Evolutionary conservation across 2,329 filamentous ascomycete species (phyloP).

Genomic region (Dissoconium aciculare): DNA sequence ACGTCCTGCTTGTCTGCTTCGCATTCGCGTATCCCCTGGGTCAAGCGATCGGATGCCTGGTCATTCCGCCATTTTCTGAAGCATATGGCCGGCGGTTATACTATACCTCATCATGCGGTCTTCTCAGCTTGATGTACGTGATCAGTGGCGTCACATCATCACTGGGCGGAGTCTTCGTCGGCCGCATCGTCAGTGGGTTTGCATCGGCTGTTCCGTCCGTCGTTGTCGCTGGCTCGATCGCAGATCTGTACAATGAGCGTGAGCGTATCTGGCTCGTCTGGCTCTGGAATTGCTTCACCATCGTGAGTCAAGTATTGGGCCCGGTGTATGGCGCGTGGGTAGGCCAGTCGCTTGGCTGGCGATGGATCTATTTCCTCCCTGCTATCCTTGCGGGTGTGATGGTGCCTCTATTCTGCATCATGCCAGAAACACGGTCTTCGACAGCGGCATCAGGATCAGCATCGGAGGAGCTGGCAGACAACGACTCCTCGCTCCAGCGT

Average conservation of each 20-base stretch:
- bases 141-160: slow-evolving; percentile 25
- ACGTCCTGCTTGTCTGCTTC: slow-evolving; percentile 11
- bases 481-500: no score
- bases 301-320: slow-evolving; percentile 29
- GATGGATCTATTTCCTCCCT: slow-evolving; percentile 34
- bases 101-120: slow-evolving; percentile 20
- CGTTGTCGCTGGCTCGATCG: slow-evolving; percentile 34
- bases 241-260: slow-evolving; percentile 34
- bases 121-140: slow-evolving; percentile 25
- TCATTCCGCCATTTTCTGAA: slow-evolving; percentile 27
- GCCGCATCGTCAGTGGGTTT: slow-evolving; percentile 31
- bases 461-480: no score
- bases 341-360: slow-evolving; percentile 20
- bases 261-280: slow-evolving; percentile 22
- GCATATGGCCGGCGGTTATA: slow-evolving; percentile 24
- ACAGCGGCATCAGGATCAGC: no score
- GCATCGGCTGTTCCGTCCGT: slow-evolving; percentile 34
- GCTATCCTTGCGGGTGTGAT: slow-evolving; percentile 26
- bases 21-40: slow-evolving; percentile 18
- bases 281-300: slow-evolving; percentile 33
- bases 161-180: slow-evolving; percentile 25
- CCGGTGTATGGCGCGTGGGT: slow-evolving; percentile 33
- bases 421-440: no score
- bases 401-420: slow-evolving; percentile 22
- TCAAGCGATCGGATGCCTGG: slow-evolving; percentile 24